Evolutionary conservation across 805 yeast genomes (phyloP), one percentile per base, ranked within the genome.

Genomic region (Ogataea ramenticola): DNA sequence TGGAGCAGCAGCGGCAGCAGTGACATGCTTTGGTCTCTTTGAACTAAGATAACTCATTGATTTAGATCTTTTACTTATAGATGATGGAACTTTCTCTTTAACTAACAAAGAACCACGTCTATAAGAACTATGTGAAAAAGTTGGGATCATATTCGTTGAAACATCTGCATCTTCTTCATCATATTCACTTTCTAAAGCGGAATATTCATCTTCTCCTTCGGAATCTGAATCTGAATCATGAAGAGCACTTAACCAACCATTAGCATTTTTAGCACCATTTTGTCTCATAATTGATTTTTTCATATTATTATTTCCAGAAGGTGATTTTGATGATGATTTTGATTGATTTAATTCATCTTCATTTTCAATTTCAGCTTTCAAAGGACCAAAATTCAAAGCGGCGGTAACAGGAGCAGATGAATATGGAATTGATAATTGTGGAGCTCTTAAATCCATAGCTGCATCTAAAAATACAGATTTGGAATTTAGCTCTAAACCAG

Each of bases 1-100:
- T 45, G 93, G 93, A 30, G 91, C 86, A 22, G 87, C 88, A 12
- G 89, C 89, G 20, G 91, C 91, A 17, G 87, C 87, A 14, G 91
- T 83, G 38, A 82, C 58, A 46, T 67, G 69, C 26, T 62, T 66
- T 39, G 71, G 64, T 58, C 74, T 75, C 59, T 80, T 79, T 48
- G 68, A 64, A 39, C 74, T 68, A 44, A 79, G 62, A 52, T 74
- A 78, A 32, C 82, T 75, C 78, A 77, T 71, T 15, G 86, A 80
- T 57, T 80, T 80, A 14, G 86, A 79, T 52, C 87, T 68, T 56
- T 80, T 77, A 44, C 63, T 61, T 36, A 62, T 49, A 5, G 64
- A 69, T 56, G 60, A 70, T 49, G 50, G 72, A 54, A 50, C 72
- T 67, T 54, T 67, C 54, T 54, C 68, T 48, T 47, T 64, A 62